Conservation (phyloP, 805 yeast species). For the Suhomyces canberraensis region DNA sequence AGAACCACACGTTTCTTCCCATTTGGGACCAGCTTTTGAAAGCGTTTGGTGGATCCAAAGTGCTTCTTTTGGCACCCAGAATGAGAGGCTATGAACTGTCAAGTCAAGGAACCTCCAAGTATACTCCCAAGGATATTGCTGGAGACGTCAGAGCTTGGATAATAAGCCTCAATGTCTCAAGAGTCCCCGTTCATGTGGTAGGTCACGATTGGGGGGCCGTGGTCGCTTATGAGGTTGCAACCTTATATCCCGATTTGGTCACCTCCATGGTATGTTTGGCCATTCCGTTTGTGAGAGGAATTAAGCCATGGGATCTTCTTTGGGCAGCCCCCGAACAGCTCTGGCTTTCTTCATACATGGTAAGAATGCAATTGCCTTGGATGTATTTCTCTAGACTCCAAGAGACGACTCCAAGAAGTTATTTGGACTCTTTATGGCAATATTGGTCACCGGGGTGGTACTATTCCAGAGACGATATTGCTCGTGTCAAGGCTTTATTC, state of each 20-base stretch:
- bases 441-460: conserved; percentile 42
- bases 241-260: conserved; percentile 31
- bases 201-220: conserved; percentile 48
- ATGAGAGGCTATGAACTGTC: conserved; percentile 38
- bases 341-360: conserved; percentile 32
- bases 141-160: conserved; percentile 35
- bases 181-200: conserved; percentile 32
- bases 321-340: conserved; percentile 34
- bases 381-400: conserved; percentile 19
- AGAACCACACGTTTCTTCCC: conserved; percentile 25
- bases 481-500: conserved; percentile 27
- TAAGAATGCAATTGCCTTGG: conserved; percentile 32
- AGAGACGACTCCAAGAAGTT: conserved; percentile 15
- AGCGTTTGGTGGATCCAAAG: conserved; percentile 14
- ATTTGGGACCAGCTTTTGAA: conserved; percentile 19
- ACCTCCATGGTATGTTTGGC: conserved; percentile 35
- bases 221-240: conserved; percentile 32
- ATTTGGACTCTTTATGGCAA: conserved; percentile 32
- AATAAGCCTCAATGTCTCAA: conserved; percentile 12
- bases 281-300: conserved; percentile 33
- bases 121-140: conserved; percentile 29
- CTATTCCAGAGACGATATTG: conserved; percentile 22
- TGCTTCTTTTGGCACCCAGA: conserved; percentile 30
- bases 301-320: conserved; percentile 25
- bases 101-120: conserved; percentile 22